Base-by-base conservation (phyloP, 2,329 filamentous ascomycete species). In the Pseudopyricularia cyperi region DNA sequence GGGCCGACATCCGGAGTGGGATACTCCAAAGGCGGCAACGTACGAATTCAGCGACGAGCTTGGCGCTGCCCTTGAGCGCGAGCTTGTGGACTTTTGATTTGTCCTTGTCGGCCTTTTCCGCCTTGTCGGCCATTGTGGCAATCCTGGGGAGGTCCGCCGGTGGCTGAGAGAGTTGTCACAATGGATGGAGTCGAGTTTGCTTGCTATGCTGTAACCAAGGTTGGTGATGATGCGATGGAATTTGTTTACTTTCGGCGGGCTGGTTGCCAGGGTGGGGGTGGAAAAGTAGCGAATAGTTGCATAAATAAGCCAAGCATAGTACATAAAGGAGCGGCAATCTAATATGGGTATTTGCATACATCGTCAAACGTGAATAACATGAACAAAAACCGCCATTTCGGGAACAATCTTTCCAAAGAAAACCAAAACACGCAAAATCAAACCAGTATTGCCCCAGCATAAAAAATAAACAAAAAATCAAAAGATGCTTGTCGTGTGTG, bases 11-110 rank as follows among this genome's bases (percentile, higher is more conserved):
- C 34, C 9, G 47, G 22, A 9, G 30, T 26, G 32, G 19, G 32
- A 37, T 9, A 22, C 14, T 17, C 6, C 8, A 22, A 17, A 9
- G 46, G 19, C 46, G 8, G 7, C 2, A 28, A 77, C 86, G 67
- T 73, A 95, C 89, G 68, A 98, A 98, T 73, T 98, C 93, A 46
- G 91, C 87, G 53, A 97, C 89, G 35, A 95, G 79, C 69, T 91
- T 94, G 37, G 89, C 81, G 60, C 72, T 79, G 70, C 86, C 88
- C 69, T 89, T 91, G 56, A 96, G 76, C 35, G 90, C 87, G 56
- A 98, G 80, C 75, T 95, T 97, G 74, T 98, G 93, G 55, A 89
- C 82, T 70, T 96, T 95, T 59, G 88, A 87, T 63, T 89, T 89
- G 62, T 83, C 79, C 67, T 80, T 82, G 49, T 75, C 70, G 51